Percentiles rank a stretch among this genome's conserved stretches.
phyloP scores from a whole-genome alignment of 352 stramenopile species.

The Globisporangium perplexum region DNA sequence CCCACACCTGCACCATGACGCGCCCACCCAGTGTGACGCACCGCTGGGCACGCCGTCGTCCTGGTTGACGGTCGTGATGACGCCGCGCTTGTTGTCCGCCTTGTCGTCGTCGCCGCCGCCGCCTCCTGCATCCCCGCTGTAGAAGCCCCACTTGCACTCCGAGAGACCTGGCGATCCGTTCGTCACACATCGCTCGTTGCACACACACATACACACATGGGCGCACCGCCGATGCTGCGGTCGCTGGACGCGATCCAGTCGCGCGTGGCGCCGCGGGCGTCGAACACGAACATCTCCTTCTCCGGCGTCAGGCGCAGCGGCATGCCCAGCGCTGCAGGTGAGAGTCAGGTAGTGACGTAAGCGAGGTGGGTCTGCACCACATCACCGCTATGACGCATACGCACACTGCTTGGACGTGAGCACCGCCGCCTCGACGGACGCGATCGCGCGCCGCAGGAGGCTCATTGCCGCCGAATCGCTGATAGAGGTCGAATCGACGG shows the following conservation, averaged over 20 bases:
- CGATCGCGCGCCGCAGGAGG: slow-evolving; percentile 60
- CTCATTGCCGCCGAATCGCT: slow-evolving; percentile 34
- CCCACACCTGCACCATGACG: too few species aligned
- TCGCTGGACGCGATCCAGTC: slow-evolving; percentile 76
- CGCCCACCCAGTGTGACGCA: slow-evolving; percentile 6
- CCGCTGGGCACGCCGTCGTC: slow-evolving; percentile 48
- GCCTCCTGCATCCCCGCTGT: slow-evolving; percentile 5
- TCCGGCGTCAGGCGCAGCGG: slow-evolving; percentile 69
- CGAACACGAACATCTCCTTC: slow-evolving; percentile 76
- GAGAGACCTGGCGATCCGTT: slow-evolving; percentile 36
- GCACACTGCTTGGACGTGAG: slow-evolving; percentile 81
- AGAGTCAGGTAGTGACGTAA: not conserved
- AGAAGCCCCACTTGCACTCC: slow-evolving; percentile 67
- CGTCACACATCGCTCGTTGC: not conserved
- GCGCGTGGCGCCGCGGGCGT: slow-evolving; percentile 32
- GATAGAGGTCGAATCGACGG: not conserved
- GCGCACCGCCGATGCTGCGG: slow-evolving; percentile 68
- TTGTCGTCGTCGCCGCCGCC: slow-evolving; percentile 18
- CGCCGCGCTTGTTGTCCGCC: slow-evolving; percentile 14
- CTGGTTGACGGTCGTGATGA: slow-evolving; percentile 41
- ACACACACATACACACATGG: too few species aligned
- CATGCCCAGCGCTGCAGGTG: slow-evolving; percentile 55
- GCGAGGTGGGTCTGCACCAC: not conserved
- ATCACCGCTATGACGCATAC: slow-evolving; percentile 9
- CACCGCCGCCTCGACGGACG: slow-evolving; percentile 70